Evolutionary conservation across 2,329 filamentous ascomycete species (phyloP), one percentile per base, ranked within the genome.

Genomic region (Aspergillus floridensis): DNA sequence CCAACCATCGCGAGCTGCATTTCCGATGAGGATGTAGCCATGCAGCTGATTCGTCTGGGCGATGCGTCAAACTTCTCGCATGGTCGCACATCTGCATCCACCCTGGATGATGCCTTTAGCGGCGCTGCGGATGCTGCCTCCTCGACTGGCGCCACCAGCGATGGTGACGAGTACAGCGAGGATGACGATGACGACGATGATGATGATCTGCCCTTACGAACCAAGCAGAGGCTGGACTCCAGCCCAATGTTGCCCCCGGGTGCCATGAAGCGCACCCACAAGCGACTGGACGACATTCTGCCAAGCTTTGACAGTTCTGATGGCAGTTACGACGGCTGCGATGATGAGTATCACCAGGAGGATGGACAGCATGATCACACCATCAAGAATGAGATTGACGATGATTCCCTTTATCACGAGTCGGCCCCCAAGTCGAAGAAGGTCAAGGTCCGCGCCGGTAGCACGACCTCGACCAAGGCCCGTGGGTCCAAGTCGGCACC

Each of bases 1-100:
- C 93, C 93, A n/a, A 99, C 95, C 12, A 90, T 98, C 68, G 91
- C 91, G 57, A 98, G 93, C 77, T 96, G 92, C 75, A 93, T 99
- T 76, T 98, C 93, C 14, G 95, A 99, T 73, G 95, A 99, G 76
- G 95, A 99, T 77, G 95, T 98, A 63, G 95, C 95, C 59, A 88
- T 97, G 72, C 95, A 98, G 78, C 82, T 99, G 70, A 98, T 99
- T 88, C 90, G 93, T 67, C 85, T 99, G 57, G 93, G 95, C 49
- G 93, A 97, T 73, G 91, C 93, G 68, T 95, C 92, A 58, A 96
- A 96, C 73, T 89, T 96, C 70, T 96, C 92, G 1, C 91, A 96
- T 70, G 93, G 92, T 57, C 90, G 93, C 66, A 96, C 92, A 3
- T 97, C 93, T 8, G 92, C 92, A 6, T 97, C 93, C 0, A 97